Conservation (phyloP, 768 basidiomycete genomes). For the Mycena venus region DNA sequence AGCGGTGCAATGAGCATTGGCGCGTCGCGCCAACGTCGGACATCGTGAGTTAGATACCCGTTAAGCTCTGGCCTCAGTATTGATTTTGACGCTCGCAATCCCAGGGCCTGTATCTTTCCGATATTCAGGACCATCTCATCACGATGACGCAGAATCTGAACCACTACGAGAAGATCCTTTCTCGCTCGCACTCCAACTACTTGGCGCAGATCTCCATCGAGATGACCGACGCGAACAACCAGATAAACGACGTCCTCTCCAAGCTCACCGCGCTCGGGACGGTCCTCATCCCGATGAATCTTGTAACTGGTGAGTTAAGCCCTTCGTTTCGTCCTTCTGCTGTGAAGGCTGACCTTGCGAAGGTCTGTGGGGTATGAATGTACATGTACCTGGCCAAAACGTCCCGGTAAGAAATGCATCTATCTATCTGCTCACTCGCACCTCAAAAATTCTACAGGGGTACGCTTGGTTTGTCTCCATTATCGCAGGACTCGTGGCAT, state of each 20-base stretch:
- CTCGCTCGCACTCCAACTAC: constrained; percentile 98
- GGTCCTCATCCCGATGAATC: constrained; percentile 96
- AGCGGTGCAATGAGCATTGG: constrained; percentile 99
- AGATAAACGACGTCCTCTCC: constrained; percentile 98
- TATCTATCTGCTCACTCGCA: constrained; percentile 19
- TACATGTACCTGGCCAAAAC: constrained; percentile 92
- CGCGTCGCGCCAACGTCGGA: constrained; percentile 97
- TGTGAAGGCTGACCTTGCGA: neutral
- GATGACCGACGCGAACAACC: constrained; percentile 99
- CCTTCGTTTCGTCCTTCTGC: neutral
- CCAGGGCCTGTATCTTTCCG: constrained; percentile 94
- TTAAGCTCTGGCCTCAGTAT: neutral
- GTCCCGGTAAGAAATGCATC: constrained; percentile 50
- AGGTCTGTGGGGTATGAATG: constrained; percentile 99
- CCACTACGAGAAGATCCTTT: constrained; percentile 99
- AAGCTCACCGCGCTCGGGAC: constrained; percentile 98
- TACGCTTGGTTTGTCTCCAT: constrained; percentile 92
- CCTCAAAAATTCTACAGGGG: constrained; percentile 45
- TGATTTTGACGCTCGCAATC: neutral
- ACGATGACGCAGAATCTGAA: constrained; percentile 99
- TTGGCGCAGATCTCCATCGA: constrained; percentile 99
- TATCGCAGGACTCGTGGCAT: constrained; percentile 81
- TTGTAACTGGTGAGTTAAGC: constrained; percentile 83
- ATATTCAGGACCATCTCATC: constrained; percentile 95
- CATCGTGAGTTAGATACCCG: constrained; percentile 73